Base-by-base conservation (phyloP, 2,329 filamentous ascomycete genomes). In the Sarocladium kiliense region DNA sequence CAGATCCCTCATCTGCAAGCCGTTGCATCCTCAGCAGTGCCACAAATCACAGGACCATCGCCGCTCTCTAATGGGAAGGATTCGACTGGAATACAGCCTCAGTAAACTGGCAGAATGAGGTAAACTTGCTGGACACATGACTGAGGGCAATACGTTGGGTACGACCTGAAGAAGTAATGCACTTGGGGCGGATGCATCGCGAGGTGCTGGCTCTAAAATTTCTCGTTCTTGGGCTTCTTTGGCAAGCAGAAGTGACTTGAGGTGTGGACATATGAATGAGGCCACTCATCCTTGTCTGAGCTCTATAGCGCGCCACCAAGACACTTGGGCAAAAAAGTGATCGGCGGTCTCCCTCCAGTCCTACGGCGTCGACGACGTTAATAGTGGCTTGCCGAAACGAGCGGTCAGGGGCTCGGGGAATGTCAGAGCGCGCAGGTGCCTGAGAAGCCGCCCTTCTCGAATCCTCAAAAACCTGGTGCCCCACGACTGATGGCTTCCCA, bases 391-490 rank as follows among this genome's bases (percentile, higher is more conserved):
- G 21, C 25, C n/a, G 44, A 30, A 30, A 47, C 44, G 44, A 47
- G 44, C 44, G 44, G 44, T 47, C 44, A 47, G 25, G 44, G 44
- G 23, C 23, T 9, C 16, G 5, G 3, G 5, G n/a, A 11, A n/a
- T 23, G 30, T 39, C 36, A 39, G 23, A 47, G 44, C 9, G n/a
- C 18, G 19, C 23, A 16, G 7, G 21, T 10, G 21, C 9, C 23
- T 23, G 7, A n/a, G n/a, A 30, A 47, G 44, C 4, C 44, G 27
- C 44, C 44, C 44, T 47, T 47, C 44, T 47, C 44, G 44, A 47
- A 47, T 47, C 10, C 44, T 47, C 23, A 18, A n/a, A 47, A 27
- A n/a, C 18, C 19, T 6, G 30, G 7, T 44, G 41, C 44, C 44
- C 25, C 44, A 47, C 25, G 25, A 14, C 44, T 47, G 37, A 41